A percentile compares a stretch with the other conserved stretches of the same genome.
Evolutionary conservation across 2,329 filamentous ascomycete species (phyloP).

Genomic region (Fusarium anthophilum): DNA sequence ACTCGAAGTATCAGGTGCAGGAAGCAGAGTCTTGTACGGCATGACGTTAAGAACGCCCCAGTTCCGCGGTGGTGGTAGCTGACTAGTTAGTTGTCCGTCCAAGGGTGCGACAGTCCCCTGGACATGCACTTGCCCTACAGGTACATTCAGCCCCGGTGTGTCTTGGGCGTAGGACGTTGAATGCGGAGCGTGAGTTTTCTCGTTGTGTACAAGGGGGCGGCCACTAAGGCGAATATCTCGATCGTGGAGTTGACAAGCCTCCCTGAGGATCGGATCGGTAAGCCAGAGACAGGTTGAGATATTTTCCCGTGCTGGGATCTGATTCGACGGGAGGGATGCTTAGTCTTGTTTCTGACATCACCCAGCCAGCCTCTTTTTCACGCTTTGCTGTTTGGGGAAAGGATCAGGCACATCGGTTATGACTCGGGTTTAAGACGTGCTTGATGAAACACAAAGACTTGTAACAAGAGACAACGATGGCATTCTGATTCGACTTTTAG

Average conservation of each 20-base stretch:
- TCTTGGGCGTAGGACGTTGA: neutral
- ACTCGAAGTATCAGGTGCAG: neutral
- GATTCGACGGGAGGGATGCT: neutral
- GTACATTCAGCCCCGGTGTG: neutral
- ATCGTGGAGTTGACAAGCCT: conserved; percentile 24
- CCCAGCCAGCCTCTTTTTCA: neutral
- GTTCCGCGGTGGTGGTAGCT: neutral
- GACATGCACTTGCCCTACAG: neutral
- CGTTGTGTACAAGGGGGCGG: neutral
- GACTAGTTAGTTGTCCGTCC: neutral
- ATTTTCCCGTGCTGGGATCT: neutral
- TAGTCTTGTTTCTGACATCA: neutral
- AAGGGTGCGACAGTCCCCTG: conserved; percentile 1
- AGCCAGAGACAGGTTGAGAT: conserved; percentile 5
- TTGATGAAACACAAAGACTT: neutral
- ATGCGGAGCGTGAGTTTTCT: neutral
- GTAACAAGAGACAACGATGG: neutral
- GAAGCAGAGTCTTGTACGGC: conserved; percentile 12
- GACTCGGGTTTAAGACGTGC: neutral
- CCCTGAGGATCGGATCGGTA: conserved; percentile 6
- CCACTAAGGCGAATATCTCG: conserved; percentile 10
- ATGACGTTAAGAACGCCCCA: neutral
- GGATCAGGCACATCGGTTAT: neutral
- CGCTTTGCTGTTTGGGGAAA: neutral
- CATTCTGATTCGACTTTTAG: neutral